Conservation (phyloP, 352 stramenopile species). For the Globisporangium alternatum region DNA sequence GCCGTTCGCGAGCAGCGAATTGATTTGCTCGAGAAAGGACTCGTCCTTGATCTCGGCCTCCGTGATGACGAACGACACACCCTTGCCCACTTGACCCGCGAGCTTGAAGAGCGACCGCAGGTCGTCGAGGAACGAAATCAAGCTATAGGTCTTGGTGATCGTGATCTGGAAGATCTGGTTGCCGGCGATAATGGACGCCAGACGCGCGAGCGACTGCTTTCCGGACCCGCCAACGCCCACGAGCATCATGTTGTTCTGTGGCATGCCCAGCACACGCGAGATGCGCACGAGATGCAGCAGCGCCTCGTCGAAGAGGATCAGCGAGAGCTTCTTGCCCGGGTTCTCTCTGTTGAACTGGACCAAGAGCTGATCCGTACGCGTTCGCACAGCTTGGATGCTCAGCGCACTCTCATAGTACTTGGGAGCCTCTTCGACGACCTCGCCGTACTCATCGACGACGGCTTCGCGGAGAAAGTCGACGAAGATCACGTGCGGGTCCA, state of each 20-base stretch:
- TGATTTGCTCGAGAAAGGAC: slow-evolving; percentile 87
- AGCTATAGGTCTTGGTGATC: slow-evolving; percentile 87
- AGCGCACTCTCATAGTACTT: slow-evolving; percentile 80
- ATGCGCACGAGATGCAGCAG: slow-evolving; percentile 85
- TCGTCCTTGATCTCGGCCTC: slow-evolving; percentile 91
- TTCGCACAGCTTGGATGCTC: slow-evolving; percentile 42
- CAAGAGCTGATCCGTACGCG: slow-evolving; percentile 62
- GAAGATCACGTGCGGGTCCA: slow-evolving; percentile 33
- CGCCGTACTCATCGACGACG: slow-evolving; percentile 79
- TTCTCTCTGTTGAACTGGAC: slow-evolving; percentile 84
- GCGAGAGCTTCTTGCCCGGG: slow-evolving; percentile 52
- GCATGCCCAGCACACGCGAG: slow-evolving; percentile 71
- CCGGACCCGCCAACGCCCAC: slow-evolving; percentile 88
- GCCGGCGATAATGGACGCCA: slow-evolving; percentile 77
- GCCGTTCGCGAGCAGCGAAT: slow-evolving; percentile 81
- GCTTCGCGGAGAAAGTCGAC: slow-evolving; percentile 88
- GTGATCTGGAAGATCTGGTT: slow-evolving; percentile 85
- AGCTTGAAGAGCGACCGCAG: slow-evolving; percentile 82
- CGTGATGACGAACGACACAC: slow-evolving; percentile 83
- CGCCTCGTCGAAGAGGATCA: slow-evolving; percentile 91
- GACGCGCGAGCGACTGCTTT: slow-evolving; percentile 80
- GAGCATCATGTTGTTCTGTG: slow-evolving; percentile 89
- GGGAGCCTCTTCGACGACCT: slow-evolving; percentile 70
- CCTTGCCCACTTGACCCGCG: slow-evolving; percentile 74
- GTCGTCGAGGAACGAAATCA: slow-evolving; percentile 85